phyloP scores from a whole-genome alignment of 2,329 filamentous ascomycete species.

The Tolypocladium nubicola region DNA sequence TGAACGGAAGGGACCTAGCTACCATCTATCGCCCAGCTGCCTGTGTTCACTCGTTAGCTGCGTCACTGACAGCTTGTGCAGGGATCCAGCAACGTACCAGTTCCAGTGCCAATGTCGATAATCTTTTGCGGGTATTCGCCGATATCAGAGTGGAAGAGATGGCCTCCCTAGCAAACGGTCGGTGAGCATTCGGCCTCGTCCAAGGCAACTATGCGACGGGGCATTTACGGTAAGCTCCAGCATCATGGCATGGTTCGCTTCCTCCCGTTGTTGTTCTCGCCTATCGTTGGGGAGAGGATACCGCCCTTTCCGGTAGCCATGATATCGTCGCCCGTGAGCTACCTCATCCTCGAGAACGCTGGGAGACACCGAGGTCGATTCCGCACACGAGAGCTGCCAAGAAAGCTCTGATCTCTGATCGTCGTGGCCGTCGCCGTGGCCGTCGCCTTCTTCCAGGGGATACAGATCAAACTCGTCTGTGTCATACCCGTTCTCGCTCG shows the following conservation, averaged over 20 bases:
- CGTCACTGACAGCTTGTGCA: neutral
- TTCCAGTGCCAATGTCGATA: slow-evolving; percentile 39
- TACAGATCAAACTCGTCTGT: slow-evolving; percentile 19
- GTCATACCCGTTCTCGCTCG: slow-evolving; percentile 12
- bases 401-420: slow-evolving; percentile 10
- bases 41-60: slow-evolving; percentile 8
- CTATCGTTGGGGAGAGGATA: slow-evolving; percentile 38
- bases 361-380: slow-evolving; percentile 21
- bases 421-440: slow-evolving; percentile 6
- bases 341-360: slow-evolving; percentile 23
- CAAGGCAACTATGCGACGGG: neutral
- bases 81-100: slow-evolving; percentile 18
- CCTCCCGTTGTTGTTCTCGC: slow-evolving; percentile 33
- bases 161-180: slow-evolving; percentile 18
- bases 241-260: slow-evolving; percentile 34
- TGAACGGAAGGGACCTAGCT: neutral
- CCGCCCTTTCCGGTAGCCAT: slow-evolving; percentile 30
- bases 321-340: slow-evolving; percentile 26
- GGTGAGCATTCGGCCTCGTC: neutral
- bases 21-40: slow-evolving; percentile 45
- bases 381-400: slow-evolving; percentile 17
- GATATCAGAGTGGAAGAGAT: slow-evolving; percentile 28
- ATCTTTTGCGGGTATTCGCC: slow-evolving; percentile 29
- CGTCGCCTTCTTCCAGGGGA: slow-evolving; percentile 9
- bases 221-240: slow-evolving; percentile 27